Percentiles rank a stretch among this genome's conserved stretches.
Evolutionary conservation across 768 basidiomycete genomes (phyloP).

Genomic region (Kwoniella bestiolae): DNA sequence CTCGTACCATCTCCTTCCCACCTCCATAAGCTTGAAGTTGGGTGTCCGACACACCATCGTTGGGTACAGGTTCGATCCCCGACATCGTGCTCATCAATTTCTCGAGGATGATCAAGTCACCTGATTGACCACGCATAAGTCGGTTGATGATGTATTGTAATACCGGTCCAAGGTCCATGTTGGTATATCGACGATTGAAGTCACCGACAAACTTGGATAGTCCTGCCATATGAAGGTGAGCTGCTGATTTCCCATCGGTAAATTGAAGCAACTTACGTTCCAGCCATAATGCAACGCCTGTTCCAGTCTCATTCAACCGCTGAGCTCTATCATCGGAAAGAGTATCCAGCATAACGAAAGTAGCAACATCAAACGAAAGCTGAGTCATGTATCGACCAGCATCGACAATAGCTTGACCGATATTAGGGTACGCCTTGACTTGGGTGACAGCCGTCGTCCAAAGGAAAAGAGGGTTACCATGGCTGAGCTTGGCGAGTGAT

Average conservation of each 20-base stretch:
- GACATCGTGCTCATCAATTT: conserved; percentile 96
- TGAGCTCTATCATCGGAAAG: conserved; percentile 66
- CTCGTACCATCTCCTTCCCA: conserved; percentile 81
- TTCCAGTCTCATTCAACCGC: conserved; percentile 38
- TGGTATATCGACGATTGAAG: conserved; percentile 78
- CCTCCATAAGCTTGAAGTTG: conserved; percentile 91
- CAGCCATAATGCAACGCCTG: conserved; percentile 42
- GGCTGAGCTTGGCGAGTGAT: conserved; percentile 86
- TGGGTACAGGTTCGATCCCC: conserved; percentile 86
- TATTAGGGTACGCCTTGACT: conserved; percentile 94
- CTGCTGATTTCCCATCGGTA: not conserved
- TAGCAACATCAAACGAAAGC: conserved; percentile 91
- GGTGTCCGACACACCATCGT: conserved; percentile 72
- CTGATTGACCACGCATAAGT: conserved; percentile 74
- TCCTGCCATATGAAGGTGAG: conserved; percentile 62
- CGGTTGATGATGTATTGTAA: conserved; percentile 91
- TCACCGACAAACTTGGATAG: conserved; percentile 91
- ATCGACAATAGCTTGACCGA: conserved; percentile 82
- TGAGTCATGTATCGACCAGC: conserved; percentile 84
- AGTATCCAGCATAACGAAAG: conserved; percentile 83
- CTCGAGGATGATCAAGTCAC: conserved; percentile 80
- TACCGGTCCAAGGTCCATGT: conserved; percentile 78
- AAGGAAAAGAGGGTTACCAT: conserved; percentile 90
- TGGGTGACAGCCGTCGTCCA: conserved; percentile 88
- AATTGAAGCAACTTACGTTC: conserved; percentile 34